These are phyloP conservation scores for Boletus huronensis DNA, from an alignment of 768 basidiomycete genomes.

Conservation along the genomic window DNA sequence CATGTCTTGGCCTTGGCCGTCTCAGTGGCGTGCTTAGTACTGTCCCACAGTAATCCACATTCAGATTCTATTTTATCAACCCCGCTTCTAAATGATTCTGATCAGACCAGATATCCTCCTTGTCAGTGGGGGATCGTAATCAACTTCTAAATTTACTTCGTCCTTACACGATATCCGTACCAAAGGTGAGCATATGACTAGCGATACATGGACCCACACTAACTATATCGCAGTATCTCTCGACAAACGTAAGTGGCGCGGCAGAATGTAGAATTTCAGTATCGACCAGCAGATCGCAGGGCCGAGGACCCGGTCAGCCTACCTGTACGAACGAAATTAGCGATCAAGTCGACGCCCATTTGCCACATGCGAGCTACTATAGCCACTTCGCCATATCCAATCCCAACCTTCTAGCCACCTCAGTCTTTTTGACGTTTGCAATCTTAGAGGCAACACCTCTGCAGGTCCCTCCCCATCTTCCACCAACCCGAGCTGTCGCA, in stretches of 20 bases:
- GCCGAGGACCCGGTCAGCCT: conserved; percentile 16
- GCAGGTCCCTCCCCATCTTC: conserved; percentile 49
- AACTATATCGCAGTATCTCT: conserved; percentile 23
- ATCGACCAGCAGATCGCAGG: conserved; percentile 23
- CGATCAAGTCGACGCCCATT: conserved; percentile 9
- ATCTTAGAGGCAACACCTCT: conserved; percentile 45
- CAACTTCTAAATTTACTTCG: conserved; percentile 42
- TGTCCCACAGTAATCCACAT: conserved; percentile 36
- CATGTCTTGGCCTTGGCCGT: conserved; percentile 26
- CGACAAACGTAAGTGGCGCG: conserved; percentile 27
- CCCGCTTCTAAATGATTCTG: conserved; percentile 24
- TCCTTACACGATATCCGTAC: conserved; percentile 33
- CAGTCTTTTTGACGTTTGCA: conserved; percentile 52
- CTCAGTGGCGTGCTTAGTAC: conserved; percentile 34
- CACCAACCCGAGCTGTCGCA: conserved; percentile 45
- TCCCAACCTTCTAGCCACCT: conserved; percentile 41
- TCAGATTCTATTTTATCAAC: conserved; percentile 23
- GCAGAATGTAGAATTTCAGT: conserved; percentile 11
- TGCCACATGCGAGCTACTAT: conserved; percentile 18
- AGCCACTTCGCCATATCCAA: conserved; percentile 22
- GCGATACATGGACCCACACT: conserved; percentile 10
- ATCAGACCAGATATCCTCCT: conserved; percentile 38
- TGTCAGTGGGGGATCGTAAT: conserved; percentile 37
- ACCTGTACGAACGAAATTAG: conserved; percentile 4
- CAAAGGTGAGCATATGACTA: conserved; percentile 27